These are phyloP conservation scores for Nicotiana tomentosiformis DNA, from an alignment of 257 asterid species.

Conservation along the genomic window DNA sequence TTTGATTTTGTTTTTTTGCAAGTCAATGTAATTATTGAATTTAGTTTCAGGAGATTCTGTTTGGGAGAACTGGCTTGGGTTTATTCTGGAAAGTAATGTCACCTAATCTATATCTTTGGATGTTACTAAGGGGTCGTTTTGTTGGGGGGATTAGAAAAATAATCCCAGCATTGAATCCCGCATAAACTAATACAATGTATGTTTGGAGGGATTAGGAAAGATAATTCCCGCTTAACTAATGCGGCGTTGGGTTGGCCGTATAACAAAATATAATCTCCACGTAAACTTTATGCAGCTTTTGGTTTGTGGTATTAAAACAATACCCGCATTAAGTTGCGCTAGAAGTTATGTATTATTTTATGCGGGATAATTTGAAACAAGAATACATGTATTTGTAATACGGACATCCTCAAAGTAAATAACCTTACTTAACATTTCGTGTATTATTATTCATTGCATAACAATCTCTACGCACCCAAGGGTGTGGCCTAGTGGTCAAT, in stretches of 20 bases:
- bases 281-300: neutral
- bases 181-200: neutral
- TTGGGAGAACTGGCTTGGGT: neutral
- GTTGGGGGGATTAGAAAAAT: neutral
- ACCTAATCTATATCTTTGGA: neutral
- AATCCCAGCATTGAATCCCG: neutral
- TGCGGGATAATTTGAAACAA: neutral
- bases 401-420: neutral
- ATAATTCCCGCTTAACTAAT: neutral
- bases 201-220: neutral
- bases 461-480: neutral
- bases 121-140: neutral
- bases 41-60: neutral
- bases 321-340: neutral
- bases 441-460: neutral
- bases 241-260: neutral
- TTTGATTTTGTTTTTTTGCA: neutral
- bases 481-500: too few species aligned
- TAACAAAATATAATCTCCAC: neutral
- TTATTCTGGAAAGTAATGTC: neutral
- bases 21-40: neutral
- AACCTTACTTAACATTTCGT: neutral
- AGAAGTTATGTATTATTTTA: neutral
- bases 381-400: neutral
- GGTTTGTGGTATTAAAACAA: neutral